Conservation (phyloP, 2,329 filamentous ascomycete genomes). For the Microsporum audouinii region DNA sequence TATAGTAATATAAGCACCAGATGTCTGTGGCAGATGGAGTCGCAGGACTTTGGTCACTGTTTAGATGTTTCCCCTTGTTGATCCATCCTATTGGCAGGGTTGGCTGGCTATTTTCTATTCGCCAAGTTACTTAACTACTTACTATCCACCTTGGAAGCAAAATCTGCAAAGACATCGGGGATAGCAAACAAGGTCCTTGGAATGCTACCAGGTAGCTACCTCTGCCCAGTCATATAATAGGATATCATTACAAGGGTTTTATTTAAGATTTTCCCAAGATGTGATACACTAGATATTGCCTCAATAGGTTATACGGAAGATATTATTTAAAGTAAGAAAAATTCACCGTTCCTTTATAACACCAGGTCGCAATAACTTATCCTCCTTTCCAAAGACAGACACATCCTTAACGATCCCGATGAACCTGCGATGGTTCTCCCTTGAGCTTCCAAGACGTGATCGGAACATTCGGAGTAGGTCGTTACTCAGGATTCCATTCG, state of each 20-base stretch:
- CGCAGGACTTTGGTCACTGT: no score
- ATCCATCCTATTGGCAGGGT: neutral
- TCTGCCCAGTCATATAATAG: no score
- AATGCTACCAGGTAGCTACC: no score
- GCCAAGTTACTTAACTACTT: neutral
- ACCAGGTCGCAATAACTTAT: conserved; percentile 32
- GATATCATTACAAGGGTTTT: no score
- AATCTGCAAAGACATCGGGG: neutral
- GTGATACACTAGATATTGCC: neutral
- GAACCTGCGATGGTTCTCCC: conserved; percentile 32
- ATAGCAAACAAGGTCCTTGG: no score
- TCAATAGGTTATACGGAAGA: neutral
- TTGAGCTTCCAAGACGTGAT: conserved; percentile 31
- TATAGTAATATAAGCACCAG: no score
- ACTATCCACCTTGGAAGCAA: neutral
- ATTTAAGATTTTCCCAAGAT: neutral
- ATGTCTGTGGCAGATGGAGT: no score
- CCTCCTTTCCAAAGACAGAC: conserved; percentile 34
- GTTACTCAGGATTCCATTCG: conserved; percentile 34
- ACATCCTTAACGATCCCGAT: conserved; percentile 37
- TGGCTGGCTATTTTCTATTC: neutral
- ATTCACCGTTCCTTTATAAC: conserved; percentile 17
- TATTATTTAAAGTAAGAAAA: neutral
- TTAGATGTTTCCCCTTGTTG: no score
- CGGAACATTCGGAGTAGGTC: conserved; percentile 36